phyloP scores from a whole-genome alignment of 345 rosid species.

The Murraya koenigii region DNA sequence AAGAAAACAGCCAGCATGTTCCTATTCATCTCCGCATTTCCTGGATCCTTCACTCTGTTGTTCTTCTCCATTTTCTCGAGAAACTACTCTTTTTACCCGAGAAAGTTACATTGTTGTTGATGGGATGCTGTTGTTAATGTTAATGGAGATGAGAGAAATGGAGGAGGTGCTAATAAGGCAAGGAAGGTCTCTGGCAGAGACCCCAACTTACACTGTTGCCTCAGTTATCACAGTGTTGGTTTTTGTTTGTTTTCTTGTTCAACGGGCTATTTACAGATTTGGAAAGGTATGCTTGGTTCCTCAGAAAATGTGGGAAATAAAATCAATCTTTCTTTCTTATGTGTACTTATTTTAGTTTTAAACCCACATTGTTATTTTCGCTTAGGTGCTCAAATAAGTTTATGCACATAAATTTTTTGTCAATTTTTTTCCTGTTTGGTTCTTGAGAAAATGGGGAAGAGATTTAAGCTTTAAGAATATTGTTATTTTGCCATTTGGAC shows the following conservation, averaged over 20 bases:
- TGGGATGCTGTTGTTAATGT: constrained; percentile 1
- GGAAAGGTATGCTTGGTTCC: constrained; percentile 52
- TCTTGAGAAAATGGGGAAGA: background rate
- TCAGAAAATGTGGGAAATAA: background rate
- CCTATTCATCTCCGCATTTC: constrained; percentile 23
- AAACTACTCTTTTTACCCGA: background rate
- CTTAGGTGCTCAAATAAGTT: background rate
- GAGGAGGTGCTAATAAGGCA: constrained; percentile 29
- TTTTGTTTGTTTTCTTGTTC: constrained; percentile 63
- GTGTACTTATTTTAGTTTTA: background rate
- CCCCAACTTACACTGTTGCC: constrained; percentile 92
- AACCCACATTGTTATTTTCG: background rate
- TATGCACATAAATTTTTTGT: too few relatives aligned
- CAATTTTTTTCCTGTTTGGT: background rate
- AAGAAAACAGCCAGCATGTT: background rate
- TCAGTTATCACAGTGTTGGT: constrained; percentile 72
- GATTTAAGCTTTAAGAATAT: background rate
- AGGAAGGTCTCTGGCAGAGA: constrained; percentile 88
- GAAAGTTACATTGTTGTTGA: background rate
- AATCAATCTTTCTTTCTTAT: background rate
- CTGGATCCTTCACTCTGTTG: constrained; percentile 27
- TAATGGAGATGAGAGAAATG: constrained; percentile 29
- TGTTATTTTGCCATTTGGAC: background rate
- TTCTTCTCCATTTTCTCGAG: constrained; percentile 14
- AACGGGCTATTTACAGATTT: constrained; percentile 81